Conservation (phyloP, 164 flowering plant genomes). For the Dillenia turbinata region DNA sequence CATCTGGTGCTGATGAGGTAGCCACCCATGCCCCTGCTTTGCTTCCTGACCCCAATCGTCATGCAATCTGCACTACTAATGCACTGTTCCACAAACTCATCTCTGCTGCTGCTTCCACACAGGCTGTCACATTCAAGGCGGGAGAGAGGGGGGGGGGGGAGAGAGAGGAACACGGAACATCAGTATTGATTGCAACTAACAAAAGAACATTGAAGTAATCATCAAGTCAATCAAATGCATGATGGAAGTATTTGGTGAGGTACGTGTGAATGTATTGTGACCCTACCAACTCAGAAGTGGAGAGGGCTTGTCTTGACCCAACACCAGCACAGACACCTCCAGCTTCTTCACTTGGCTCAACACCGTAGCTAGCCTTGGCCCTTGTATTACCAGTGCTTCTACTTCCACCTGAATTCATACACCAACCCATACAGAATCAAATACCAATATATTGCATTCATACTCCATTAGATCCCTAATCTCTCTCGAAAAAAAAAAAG, state of each 20-base stretch:
- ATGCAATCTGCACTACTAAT: constrained; percentile 70
- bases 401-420: constrained; percentile 61
- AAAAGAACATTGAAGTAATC: too few relatives aligned
- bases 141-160: too few relatives aligned
- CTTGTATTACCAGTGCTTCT: constrained; percentile 82
- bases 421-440: background rate
- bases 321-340: constrained; percentile 76
- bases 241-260: background rate
- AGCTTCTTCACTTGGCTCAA: constrained; percentile 95
- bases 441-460: background rate
- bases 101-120: constrained; percentile 45
- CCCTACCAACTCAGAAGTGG: constrained; percentile 54
- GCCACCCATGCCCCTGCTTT: constrained; percentile 71
- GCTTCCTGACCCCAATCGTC: constrained; percentile 79
- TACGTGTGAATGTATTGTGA: background rate
- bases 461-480: too few relatives aligned
- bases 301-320: constrained; percentile 75
- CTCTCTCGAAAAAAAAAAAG: background rate
- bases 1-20: constrained; percentile 85
- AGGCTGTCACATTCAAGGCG: constrained; percentile 30
- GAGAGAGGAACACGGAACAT: too few relatives aligned
- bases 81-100: constrained; percentile 79
- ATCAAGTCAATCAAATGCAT: background rate
- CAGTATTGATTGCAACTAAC: too few relatives aligned
- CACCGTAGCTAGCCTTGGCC: constrained; percentile 67